Percentiles rank a stretch among this genome's conserved stretches.
Conservation (phyloP, 1,284 basidiomycete genomes). For the Apiotrichum sp. region DNA sequence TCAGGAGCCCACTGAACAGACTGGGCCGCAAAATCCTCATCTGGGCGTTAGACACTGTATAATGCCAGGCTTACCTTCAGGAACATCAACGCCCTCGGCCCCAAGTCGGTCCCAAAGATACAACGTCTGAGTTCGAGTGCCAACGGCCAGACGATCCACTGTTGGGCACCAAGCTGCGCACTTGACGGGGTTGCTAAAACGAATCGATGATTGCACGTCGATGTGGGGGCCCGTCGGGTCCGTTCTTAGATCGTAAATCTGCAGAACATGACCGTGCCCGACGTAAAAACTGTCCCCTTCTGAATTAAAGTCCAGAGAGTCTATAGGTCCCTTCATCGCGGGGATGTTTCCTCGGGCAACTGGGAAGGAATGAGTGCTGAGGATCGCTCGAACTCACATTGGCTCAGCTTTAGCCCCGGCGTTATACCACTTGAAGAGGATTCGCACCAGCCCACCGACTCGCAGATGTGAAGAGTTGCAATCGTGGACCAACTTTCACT, state of each 20-base stretch:
- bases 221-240: conserved; percentile 24
- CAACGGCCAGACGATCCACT: conserved; percentile 17
- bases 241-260: conserved; percentile 22
- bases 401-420: background rate
- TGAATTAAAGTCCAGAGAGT: conserved; percentile 68
- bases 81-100: conserved; percentile 37
- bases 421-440: background rate
- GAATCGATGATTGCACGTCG: conserved; percentile 19
- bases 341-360: background rate
- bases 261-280: conserved; percentile 17
- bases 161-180: conserved; percentile 24
- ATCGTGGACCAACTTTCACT: conserved; percentile 11
- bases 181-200: conserved; percentile 23
- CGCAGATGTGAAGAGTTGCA: background rate
- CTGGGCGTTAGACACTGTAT: background rate
- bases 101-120: conserved; percentile 37
- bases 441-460: background rate
- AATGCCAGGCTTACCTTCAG: conserved; percentile 20
- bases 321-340: background rate
- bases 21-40: conserved; percentile 12
- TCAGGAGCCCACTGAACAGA: conserved; percentile 34
- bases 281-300: conserved; percentile 64
- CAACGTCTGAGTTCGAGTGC: conserved; percentile 19
- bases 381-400: conserved; percentile 1
- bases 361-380: background rate